A percentile compares a stretch with the other conserved stretches of the same genome.
phyloP scores from a whole-genome alignment of 805 yeast genomes.

The Ogataea methanolica region DNA sequence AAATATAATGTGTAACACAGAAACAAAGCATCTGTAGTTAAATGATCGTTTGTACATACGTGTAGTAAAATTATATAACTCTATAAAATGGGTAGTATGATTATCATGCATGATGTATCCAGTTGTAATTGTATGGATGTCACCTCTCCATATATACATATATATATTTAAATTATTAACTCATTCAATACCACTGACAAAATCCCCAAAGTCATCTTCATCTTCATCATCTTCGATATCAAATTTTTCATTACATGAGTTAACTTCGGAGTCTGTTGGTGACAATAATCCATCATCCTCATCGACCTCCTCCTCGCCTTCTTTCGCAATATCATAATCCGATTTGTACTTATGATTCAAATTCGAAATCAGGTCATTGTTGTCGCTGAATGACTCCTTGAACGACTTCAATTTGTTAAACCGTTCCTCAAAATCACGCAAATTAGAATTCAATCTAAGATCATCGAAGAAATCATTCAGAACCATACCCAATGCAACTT shows the following conservation, averaged over 20 bases:
- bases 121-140: too few relatives aligned
- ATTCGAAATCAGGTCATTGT: conserved; percentile 3
- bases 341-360: conserved; percentile 8
- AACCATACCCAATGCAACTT: conserved; percentile 24
- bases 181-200: conserved; percentile 14
- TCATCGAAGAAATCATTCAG: conserved; percentile 24
- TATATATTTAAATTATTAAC: not conserved
- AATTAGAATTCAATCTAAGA: conserved; percentile 14
- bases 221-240: conserved; percentile 2
- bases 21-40: too few relatives aligned
- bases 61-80: too few relatives aligned
- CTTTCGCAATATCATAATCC: not conserved
- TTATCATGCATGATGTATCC: too few relatives aligned
- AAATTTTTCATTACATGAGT: not conserved
- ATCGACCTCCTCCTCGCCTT: not conserved
- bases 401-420: conserved; percentile 12
- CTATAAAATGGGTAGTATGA: too few relatives aligned
- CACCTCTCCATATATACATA: not conserved
- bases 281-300: conserved; percentile 1
- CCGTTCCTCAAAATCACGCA: conserved; percentile 16
- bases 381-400: conserved; percentile 6
- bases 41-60: not conserved
- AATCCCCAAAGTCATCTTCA: conserved; percentile 28
- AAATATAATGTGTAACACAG: not conserved
- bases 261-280: not conserved